Percentiles rank a stretch among this genome's conserved stretches.
Evolutionary conservation across 208 protist genomes (phyloP).

Genomic region (Novymonas esmeraldas): DNA sequence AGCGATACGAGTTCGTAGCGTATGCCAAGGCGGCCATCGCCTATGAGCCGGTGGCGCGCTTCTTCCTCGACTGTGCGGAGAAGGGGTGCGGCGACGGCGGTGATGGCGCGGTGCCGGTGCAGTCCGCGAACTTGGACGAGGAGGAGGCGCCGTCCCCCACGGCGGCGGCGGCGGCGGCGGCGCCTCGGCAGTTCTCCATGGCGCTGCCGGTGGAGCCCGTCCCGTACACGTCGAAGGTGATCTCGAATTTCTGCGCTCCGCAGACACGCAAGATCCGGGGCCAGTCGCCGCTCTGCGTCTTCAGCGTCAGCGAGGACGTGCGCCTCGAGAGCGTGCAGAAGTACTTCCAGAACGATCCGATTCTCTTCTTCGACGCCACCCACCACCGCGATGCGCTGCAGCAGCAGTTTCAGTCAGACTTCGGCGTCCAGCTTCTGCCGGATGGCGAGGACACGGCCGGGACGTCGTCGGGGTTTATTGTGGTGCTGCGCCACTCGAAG

Average conservation of each 20-base stretch:
- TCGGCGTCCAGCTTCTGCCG: slow-evolving; percentile 6
- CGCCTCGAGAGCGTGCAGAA: slow-evolving; percentile 35
- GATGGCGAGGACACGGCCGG: not conserved
- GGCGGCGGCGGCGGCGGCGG: not conserved
- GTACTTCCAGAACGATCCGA: slow-evolving; percentile 53
- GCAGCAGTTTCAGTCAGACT: slow-evolving; percentile 15
- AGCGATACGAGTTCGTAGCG: slow-evolving; percentile 38
- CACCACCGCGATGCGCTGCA: slow-evolving; percentile 8
- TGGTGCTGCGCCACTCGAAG: slow-evolving; percentile 47
- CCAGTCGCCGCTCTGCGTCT: slow-evolving; percentile 45
- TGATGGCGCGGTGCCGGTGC: not conserved
- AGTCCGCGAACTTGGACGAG: slow-evolving; percentile 10
- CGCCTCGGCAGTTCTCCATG: slow-evolving; percentile 8
- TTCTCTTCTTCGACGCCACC: slow-evolving; percentile 75
- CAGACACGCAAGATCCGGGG: slow-evolving; percentile 28
- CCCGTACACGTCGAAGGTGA: slow-evolving; percentile 24
- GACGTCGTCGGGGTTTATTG: slow-evolving; percentile 13
- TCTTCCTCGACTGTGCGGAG: slow-evolving; percentile 48
- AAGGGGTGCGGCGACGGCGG: not conserved
- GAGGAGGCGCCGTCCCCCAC: not conserved
- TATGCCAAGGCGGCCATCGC: slow-evolving; percentile 51
- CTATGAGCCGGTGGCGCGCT: slow-evolving; percentile 76
- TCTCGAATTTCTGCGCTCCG: slow-evolving; percentile 56
- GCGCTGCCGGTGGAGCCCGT: slow-evolving; percentile 36
- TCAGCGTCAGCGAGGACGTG: slow-evolving; percentile 40